Percentiles rank a stretch among this genome's conserved stretches.
These are phyloP conservation scores for Suhomyces faveliae DNA, from an alignment of 805 yeast species.

Conservation along the genomic window DNA sequence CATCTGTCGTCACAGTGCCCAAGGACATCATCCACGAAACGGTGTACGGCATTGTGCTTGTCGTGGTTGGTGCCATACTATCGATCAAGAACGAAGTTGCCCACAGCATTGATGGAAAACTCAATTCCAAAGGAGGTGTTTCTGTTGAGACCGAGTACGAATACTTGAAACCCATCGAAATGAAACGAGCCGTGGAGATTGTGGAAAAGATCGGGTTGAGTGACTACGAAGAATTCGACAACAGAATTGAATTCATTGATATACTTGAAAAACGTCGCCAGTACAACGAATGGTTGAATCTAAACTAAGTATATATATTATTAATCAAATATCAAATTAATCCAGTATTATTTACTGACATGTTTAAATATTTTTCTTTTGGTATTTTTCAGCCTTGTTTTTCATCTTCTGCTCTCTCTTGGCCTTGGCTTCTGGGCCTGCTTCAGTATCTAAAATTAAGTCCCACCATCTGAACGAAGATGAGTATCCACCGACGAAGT, in stretches of 20 bases:
- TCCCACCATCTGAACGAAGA: slow-evolving; percentile 98
- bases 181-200: slow-evolving; percentile 46
- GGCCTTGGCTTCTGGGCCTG: slow-evolving; percentile 76
- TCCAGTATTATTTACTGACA: too few relatives aligned
- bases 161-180: slow-evolving; percentile 46
- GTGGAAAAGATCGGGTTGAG: slow-evolving; percentile 47
- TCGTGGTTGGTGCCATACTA: slow-evolving; percentile 38
- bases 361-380: slow-evolving; percentile 16
- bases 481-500: slow-evolving; percentile 93
- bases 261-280: slow-evolving; percentile 44
- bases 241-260: slow-evolving; percentile 53
- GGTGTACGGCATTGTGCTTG: slow-evolving; percentile 43
- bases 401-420: slow-evolving; percentile 68
- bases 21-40: slow-evolving; percentile 53
- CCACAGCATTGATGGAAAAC: slow-evolving; percentile 10
- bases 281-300: slow-evolving; percentile 36
- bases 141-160: slow-evolving; percentile 24
- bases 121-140: slow-evolving; percentile 5
- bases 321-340: background rate
- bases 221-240: slow-evolving; percentile 48
- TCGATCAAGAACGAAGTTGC: slow-evolving; percentile 23
- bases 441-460: slow-evolving; percentile 80
- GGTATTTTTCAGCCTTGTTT: slow-evolving; percentile 48
- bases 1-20: slow-evolving; percentile 27
- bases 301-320: slow-evolving; percentile 18